Evolutionary conservation across 2,329 filamentous ascomycete genomes (phyloP), one percentile per base, ranked within the genome.

Genomic region (Lachnellula cervina): DNA sequence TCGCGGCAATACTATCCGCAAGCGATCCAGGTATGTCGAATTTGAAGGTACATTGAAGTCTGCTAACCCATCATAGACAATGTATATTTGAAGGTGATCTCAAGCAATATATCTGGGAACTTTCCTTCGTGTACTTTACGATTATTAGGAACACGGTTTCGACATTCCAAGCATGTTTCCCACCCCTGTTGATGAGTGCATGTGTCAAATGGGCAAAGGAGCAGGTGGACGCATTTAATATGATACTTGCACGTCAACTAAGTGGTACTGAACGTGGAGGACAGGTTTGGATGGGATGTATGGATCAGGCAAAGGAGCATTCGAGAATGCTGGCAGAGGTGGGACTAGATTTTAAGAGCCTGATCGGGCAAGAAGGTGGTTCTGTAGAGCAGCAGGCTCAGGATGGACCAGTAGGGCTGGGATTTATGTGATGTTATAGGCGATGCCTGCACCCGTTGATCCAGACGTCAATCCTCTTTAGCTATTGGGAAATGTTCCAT

Each of bases 141-240:
- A 81, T 96, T 62, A 93, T 99, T 69, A 86, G 90, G 64, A 97
- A 97, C 73, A 97, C 94, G 0, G 88, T 97, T 58, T 82, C 83
- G 67, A 92, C 89, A 67, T 97, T 94, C 72, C 90, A 96, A 68
- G 76, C 78, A 52, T 96, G 90, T 70, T 97, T 97, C 69, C 87
- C 91, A 11, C 81, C 89, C 25, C 79, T 85, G 14, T 90, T 94
- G 77, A 95, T 94, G 81, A 96, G 90, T 66, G 91, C 92, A 0
- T 96, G 91, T 65, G 93, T 99, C 66, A 95, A 93, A 69, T 99
- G 94, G 94, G 92, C 91, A n/a, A 97, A 97, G 72, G 88, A 94
- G 65, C 86, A 96, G 69, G 84, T 97, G 1, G 92, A 97, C 65
- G 85, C 85, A 2, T 97, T 97, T 77, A 97, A 97, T 66, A 80